These are phyloP conservation scores for Symbiodinium natans DNA, from an alignment of 73 alveolate species.

Conservation along the genomic window DNA sequence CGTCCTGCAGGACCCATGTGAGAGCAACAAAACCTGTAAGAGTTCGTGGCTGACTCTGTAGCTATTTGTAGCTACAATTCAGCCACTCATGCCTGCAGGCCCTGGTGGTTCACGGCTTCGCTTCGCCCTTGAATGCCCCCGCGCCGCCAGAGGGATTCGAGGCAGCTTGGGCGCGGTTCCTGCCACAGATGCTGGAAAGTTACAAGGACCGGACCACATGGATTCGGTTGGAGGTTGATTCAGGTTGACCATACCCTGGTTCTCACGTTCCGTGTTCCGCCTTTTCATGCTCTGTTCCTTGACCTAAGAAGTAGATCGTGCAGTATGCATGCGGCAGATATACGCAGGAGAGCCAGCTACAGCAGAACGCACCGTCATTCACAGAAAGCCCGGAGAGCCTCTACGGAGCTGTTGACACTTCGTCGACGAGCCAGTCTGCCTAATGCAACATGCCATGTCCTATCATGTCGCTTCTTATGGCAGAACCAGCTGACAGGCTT, in stretches of 20 bases:
- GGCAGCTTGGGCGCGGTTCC: constrained; percentile 49
- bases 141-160: constrained; percentile 80
- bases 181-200: constrained; percentile 72
- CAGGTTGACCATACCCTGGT: background rate
- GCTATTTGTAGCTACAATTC: too few species aligned
- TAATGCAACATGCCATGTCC: background rate
- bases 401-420: constrained; percentile 66
- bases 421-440: constrained; percentile 26
- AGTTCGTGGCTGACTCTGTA: too few species aligned
- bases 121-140: constrained; percentile 30
- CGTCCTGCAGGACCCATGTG: constrained; percentile 24
- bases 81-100: constrained; percentile 59
- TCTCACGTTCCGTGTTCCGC: background rate
- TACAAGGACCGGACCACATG: constrained; percentile 14
- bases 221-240: background rate
- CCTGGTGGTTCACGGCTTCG: constrained; percentile 63
- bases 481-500: too few species aligned
- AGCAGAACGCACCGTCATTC: background rate
- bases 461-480: too few species aligned
- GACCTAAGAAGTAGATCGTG: too few species aligned
- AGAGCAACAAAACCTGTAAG: too few species aligned
- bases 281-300: background rate
- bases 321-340: too few species aligned
- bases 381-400: constrained; percentile 13
- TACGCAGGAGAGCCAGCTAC: background rate